Percentiles rank a stretch among this genome's conserved stretches.
Evolutionary conservation across 2,329 filamentous ascomycete species (phyloP).

Genomic region (Talaromyces marneffei): DNA sequence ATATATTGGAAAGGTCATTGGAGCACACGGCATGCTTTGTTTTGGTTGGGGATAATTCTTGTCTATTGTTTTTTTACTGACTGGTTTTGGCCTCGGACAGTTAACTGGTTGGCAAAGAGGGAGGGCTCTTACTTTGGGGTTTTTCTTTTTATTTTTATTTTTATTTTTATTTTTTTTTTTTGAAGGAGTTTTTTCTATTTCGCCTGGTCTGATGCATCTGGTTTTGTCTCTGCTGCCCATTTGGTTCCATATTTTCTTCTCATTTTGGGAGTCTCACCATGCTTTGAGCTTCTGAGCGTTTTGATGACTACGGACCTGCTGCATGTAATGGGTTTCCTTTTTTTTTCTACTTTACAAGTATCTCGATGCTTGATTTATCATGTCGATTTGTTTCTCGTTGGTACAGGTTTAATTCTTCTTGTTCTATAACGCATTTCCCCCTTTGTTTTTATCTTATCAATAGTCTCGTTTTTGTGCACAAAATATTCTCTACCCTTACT

Average conservation of each 20-base stretch:
- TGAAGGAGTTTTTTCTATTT: conserved; percentile 17
- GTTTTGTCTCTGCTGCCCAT: neutral
- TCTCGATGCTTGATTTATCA: neutral
- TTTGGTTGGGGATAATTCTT: conserved; percentile 7
- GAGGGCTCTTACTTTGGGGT: neutral
- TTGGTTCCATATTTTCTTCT: neutral
- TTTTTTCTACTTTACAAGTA: neutral
- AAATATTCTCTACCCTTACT: neutral
- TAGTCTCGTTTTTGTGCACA: neutral
- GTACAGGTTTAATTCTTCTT: conserved; percentile 5
- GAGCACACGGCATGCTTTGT: conserved; percentile 23
- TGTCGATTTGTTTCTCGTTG: neutral
- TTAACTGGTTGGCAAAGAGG: conserved; percentile 19
- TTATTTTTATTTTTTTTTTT: conserved; percentile 19
- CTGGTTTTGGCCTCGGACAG: conserved; percentile 13
- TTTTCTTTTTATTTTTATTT: conserved; percentile 18
- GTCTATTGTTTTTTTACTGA: conserved; percentile 2
- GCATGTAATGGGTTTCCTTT: conserved; percentile 9
- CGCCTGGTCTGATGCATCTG: conserved; percentile 23
- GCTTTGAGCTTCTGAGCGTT: conserved; percentile 15
- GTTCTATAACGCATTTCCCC: neutral
- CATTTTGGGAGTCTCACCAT: conserved; percentile 12
- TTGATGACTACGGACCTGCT: conserved; percentile 12
- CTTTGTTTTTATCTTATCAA: neutral
- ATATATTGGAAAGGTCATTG: conserved; percentile 21